phyloP scores from a whole-genome alignment of 495 filamentous ascomycete genomes.

The Talaromyces proteolyticus region DNA sequence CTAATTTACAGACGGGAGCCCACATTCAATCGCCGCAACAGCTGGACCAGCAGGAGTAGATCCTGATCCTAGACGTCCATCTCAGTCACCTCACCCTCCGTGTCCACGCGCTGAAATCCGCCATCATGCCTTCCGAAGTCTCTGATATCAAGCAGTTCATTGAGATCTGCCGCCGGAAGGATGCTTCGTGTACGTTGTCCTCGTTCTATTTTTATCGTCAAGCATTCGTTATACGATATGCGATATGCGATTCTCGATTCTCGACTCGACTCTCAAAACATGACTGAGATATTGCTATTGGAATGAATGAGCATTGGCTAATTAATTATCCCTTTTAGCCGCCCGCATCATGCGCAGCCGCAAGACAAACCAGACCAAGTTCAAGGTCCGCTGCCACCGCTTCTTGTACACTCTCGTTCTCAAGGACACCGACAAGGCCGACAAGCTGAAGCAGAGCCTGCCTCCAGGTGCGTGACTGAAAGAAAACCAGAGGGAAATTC shows the following conservation, averaged over 20 bases:
- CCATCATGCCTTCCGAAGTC: conserved; percentile 93
- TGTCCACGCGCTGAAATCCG: conserved; percentile 13
- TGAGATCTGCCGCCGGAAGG: conserved; percentile 98
- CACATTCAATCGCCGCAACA: conserved; percentile 19
- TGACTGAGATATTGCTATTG: neutral
- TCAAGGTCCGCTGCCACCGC: conserved; percentile 98
- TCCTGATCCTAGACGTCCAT: conserved; percentile 9
- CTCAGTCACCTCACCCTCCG: conserved; percentile 8
- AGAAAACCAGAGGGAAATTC: neutral
- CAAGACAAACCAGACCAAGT: conserved; percentile 86
- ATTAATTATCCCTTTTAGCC: conserved; percentile 44
- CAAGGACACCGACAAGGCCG: conserved; percentile 97
- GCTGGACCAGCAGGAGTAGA: conserved; percentile 10
- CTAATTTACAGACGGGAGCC: conserved; percentile 25
- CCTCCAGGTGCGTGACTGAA: conserved; percentile 78
- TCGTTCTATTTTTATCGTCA: too few species aligned
- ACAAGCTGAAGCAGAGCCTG: conserved; percentile 99
- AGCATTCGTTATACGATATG: too few species aligned
- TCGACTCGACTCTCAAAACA: too few species aligned
- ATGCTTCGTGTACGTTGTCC: conserved; percentile 80
- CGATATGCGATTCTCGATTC: neutral
- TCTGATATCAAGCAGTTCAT: conserved; percentile 99
- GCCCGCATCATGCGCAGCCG: conserved; percentile 97
- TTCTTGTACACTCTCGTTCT: conserved; percentile 96
- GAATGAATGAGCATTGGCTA: neutral